Evolutionary conservation across 495 filamentous ascomycete genomes (phyloP).

Genomic region (Gamarada debralockiae): DNA sequence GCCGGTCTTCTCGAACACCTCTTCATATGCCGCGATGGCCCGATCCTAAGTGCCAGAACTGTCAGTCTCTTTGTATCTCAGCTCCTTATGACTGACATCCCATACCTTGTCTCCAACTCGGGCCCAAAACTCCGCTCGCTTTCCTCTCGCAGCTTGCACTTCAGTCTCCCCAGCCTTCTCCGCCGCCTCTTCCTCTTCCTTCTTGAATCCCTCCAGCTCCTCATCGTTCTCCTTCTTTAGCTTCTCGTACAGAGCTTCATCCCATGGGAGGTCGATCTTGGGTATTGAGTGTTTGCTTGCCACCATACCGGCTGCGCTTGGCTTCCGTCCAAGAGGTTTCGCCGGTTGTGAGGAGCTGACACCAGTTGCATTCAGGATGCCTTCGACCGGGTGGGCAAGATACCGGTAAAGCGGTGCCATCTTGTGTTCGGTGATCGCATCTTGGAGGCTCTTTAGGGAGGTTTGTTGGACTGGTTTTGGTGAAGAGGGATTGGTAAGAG

Average conservation of each 20-base stretch:
- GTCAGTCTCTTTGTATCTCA: slow-evolving; percentile 4
- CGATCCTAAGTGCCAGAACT: slow-evolving; percentile 61
- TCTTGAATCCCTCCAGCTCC: slow-evolving; percentile 87
- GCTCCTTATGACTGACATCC: no score
- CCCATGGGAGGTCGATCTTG: slow-evolving; percentile 76
- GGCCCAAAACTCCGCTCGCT: slow-evolving; percentile 93
- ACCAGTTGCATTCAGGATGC: slow-evolving; percentile 75
- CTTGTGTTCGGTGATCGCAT: slow-evolving; percentile 88
- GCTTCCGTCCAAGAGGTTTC: slow-evolving; percentile 48
- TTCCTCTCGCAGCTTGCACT: slow-evolving; percentile 85
- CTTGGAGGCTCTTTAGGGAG: slow-evolving; percentile 79
- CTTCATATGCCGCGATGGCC: slow-evolving; percentile 86
- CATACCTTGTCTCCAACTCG: slow-evolving; percentile 91
- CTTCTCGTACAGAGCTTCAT: slow-evolving; percentile 81
- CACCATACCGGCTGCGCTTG: slow-evolving; percentile 64
- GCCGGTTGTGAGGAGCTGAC: slow-evolving; percentile 56
- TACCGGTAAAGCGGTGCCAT: slow-evolving; percentile 97
- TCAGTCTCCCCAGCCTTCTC: slow-evolving; percentile 97
- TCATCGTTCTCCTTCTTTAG: slow-evolving; percentile 84
- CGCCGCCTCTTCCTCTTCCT: slow-evolving; percentile 90
- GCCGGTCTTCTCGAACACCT: slow-evolving; percentile 88
- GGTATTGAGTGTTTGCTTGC: slow-evolving; percentile 59
- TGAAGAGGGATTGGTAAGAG: slow-evolving; percentile 85
- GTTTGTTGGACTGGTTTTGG: slow-evolving; percentile 61
- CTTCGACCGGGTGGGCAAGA: slow-evolving; percentile 89